Base-by-base conservation (phyloP, 108 stramenopile species). In the Cyclostephanos invisitatus region DNA sequence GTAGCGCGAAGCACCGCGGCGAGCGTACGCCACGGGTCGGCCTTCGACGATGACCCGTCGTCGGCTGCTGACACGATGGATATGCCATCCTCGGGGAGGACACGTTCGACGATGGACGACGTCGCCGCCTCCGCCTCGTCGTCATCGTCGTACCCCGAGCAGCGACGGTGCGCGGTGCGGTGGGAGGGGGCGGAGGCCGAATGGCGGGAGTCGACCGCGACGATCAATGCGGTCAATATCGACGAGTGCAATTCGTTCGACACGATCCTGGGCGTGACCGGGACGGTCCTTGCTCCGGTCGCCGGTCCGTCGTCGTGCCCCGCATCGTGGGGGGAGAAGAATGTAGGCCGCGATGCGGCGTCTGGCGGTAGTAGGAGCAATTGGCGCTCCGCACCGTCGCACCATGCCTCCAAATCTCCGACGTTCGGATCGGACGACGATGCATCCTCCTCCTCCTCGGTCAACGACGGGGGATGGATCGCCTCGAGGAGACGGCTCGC, bases 111-210 rank as follows among this genome's bases (percentile, higher is more conserved):
- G 35, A 50, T 67, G 24, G 66, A 32, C 20, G 37, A 44, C 64
- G 77, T 71, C 42, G 70, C 64, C 42, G 53, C 62, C 10, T 61
- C 62, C 0, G 78, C 78, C 32, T 48, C 78, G 49, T 62, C 67
- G 46, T 73, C 72, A 25, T 66, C 55, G 24, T 60, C 25, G 44
- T 59, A 75, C 1, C 20, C 57, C 3, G 40, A 51, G 0, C 67
- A 29, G 29, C 44, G 36, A 57, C 55, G 17, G 7, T 28, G 7
- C 17, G 65, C 44, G 44, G 12, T 46, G 44, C 1, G 3, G 44
- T 1, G 0, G 44, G 44, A 46, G 15, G 15, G 14, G 44, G 44
- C 14, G 0, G 44, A 14, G 44, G 44, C 14, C 0, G 44, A 2
- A 3, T 14, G 44, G 44, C 2, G 14, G 44, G 44, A 51, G 21